A percentile compares a stretch with the other conserved stretches of the same genome.
These are phyloP conservation scores for Protoeuglena noctilucae DNA, from an alignment of 139 green algal species.

Conservation along the genomic window DNA sequence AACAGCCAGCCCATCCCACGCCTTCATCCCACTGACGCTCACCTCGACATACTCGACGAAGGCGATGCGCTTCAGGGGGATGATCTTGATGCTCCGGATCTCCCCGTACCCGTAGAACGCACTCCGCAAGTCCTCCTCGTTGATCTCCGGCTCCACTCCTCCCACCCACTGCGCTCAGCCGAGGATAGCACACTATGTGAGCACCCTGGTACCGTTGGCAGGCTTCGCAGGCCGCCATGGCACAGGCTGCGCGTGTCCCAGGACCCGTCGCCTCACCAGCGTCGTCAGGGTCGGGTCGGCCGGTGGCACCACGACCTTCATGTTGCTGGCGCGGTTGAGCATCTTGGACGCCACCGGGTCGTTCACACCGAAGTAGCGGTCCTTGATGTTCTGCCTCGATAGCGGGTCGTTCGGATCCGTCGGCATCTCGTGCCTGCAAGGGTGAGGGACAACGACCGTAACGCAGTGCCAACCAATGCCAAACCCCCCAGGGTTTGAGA, in stretches of 20 bases:
- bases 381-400: conserved; percentile 16
- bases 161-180: no score
- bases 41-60: background rate
- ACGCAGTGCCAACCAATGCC: no score
- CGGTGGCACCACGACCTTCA: conserved; percentile 59
- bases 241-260: no score
- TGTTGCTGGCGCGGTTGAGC: conserved; percentile 42
- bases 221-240: no score
- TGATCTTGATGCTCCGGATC: conserved; percentile 42
- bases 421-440: conserved; percentile 12
- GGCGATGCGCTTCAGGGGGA: conserved; percentile 14
- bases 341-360: conserved; percentile 94
- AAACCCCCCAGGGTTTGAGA: no score
- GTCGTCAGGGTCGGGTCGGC: conserved; percentile 84
- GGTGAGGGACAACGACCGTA: no score
- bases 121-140: conserved; percentile 69
- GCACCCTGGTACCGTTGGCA: no score
- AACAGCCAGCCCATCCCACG: background rate
- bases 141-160: conserved; percentile 45
- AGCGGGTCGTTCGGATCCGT: background rate
- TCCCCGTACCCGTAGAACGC: conserved; percentile 81
- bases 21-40: background rate
- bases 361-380: conserved; percentile 94
- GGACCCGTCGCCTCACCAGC: no score
- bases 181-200: no score